These are phyloP conservation scores for Magnaporthales sp. DNA, from an alignment of 2,329 filamentous ascomycete species.

Conservation along the genomic window DNA sequence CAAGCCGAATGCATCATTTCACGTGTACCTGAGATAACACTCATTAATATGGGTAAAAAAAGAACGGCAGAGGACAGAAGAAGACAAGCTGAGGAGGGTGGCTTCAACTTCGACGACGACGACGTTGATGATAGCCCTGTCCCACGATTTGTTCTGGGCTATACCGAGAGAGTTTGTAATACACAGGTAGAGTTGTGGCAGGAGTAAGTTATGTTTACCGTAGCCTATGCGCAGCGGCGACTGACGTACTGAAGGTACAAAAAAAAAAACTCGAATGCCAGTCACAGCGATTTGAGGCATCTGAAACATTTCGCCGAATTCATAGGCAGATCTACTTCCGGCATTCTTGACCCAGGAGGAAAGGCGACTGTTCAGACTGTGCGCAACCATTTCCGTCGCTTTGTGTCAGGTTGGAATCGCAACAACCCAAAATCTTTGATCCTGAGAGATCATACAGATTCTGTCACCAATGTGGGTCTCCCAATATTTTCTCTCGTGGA, in stretches of 20 bases:
- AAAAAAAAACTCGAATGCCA: background rate
- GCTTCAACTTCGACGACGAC: conserved; percentile 7
- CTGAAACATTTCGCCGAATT: conserved; percentile 8
- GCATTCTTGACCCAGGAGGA: conserved; percentile 4
- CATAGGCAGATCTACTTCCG: conserved; percentile 5
- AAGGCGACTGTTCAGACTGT: conserved; percentile 6
- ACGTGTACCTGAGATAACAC: background rate
- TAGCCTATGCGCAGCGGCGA: background rate
- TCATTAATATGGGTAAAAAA: conserved; percentile 6
- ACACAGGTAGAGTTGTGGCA: conserved; percentile 3
- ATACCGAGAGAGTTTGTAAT: conserved; percentile 3
- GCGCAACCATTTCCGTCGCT: conserved; percentile 6
- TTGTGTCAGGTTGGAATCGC: conserved; percentile 6
- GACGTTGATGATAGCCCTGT: conserved; percentile 9
- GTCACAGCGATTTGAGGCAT: conserved; percentile 2
- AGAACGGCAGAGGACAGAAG: conserved; percentile 7
- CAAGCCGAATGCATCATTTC: no score
- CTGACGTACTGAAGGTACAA: background rate
- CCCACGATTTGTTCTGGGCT: conserved; percentile 4
- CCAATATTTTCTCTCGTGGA: background rate
- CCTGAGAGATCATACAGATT: conserved; percentile 5
- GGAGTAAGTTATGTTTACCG: conserved; percentile 2
- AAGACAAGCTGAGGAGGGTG: conserved; percentile 6
- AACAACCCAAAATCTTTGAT: conserved; percentile 4
- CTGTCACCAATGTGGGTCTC: conserved; percentile 7